A percentile compares a stretch with the other conserved stretches of the same genome.
Conservation (phyloP, 2,329 filamentous ascomycete genomes). For the Dendrostoma leiphaemia region DNA sequence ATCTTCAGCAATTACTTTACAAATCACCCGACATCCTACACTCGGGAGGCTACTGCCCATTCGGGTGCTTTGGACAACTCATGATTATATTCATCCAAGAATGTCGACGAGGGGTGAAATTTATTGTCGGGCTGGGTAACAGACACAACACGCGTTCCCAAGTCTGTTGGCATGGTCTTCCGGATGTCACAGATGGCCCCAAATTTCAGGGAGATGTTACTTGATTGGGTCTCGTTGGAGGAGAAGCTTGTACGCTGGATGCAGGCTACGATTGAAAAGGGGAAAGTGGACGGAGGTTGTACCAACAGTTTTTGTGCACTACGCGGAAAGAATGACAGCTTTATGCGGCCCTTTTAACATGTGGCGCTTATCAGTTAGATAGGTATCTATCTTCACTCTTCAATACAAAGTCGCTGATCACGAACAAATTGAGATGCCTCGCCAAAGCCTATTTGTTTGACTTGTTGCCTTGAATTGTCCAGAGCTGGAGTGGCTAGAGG, state of each 20-base stretch:
- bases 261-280: not conserved
- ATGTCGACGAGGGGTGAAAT: conserved; percentile 13
- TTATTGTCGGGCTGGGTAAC: conserved; percentile 11
- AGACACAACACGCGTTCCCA: conserved; percentile 1
- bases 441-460: no score
- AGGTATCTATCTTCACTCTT: conserved; percentile 15
- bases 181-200: conserved; percentile 11
- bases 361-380: conserved; percentile 16
- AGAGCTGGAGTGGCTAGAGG: not conserved
- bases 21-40: conserved; percentile 38
- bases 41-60: conserved; percentile 35
- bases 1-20: conserved; percentile 36
- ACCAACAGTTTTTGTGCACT: conserved; percentile 10
- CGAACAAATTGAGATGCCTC: not conserved
- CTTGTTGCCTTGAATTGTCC: not conserved
- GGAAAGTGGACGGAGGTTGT: conserved; percentile 6
- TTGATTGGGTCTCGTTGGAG: not conserved
- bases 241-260: not conserved
- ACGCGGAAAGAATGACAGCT: conserved; percentile 8
- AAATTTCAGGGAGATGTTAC: conserved; percentile 1
- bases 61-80: conserved; percentile 38
- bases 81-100: conserved; percentile 29
- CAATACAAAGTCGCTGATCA: conserved; percentile 5
- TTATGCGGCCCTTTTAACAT: conserved; percentile 11
- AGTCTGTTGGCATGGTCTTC: conserved; percentile 9